phyloP scores from a whole-genome alignment of 1,139 yeast genomes.

The Nakaseomyces kungkrabaensis region DNA sequence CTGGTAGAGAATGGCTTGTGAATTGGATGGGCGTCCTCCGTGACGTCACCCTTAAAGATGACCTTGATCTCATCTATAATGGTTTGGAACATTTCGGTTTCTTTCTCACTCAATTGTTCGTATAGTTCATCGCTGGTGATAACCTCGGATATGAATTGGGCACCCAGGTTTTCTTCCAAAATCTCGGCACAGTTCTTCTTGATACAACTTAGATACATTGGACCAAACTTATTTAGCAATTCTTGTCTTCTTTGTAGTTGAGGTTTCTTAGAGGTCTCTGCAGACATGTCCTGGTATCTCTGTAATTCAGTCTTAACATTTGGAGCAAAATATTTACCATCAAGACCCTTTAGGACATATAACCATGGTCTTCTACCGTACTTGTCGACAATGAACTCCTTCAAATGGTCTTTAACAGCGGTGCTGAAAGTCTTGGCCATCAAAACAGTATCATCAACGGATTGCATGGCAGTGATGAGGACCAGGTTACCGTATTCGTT shows the following conservation, averaged over 20 bases:
- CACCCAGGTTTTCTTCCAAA: slow-evolving; percentile 62
- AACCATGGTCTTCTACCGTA: slow-evolving; percentile 84
- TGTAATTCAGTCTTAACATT: slow-evolving; percentile 48
- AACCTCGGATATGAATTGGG: slow-evolving; percentile 74
- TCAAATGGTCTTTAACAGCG: slow-evolving; percentile 49
- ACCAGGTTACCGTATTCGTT: slow-evolving; percentile 85
- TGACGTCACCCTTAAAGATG: slow-evolving; percentile 58
- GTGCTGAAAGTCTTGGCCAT: slow-evolving; percentile 61
- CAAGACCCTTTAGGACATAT: slow-evolving; percentile 69
- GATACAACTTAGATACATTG: slow-evolving; percentile 51
- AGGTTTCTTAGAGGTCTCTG: slow-evolving; percentile 76
- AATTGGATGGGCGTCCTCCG: slow-evolving; percentile 56
- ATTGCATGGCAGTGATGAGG: slow-evolving; percentile 65
- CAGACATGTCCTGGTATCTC: slow-evolving; percentile 55
- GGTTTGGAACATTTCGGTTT: slow-evolving; percentile 36
- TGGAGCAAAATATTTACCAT: slow-evolving; percentile 77
- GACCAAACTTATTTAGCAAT: slow-evolving; percentile 55
- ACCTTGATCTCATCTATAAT: slow-evolving; percentile 49
- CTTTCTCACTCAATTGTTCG: slow-evolving; percentile 38
- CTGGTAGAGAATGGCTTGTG: slow-evolving; percentile 70
- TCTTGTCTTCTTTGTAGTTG: slow-evolving; percentile 67
- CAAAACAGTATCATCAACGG: slow-evolving; percentile 89
- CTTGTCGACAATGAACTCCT: slow-evolving; percentile 56
- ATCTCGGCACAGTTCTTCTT: slow-evolving; percentile 40
- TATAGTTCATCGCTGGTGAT: slow-evolving; percentile 48